These are phyloP conservation scores for Camellia sinensis DNA, from an alignment of 148 eudicot species.

Conservation along the genomic window DNA sequence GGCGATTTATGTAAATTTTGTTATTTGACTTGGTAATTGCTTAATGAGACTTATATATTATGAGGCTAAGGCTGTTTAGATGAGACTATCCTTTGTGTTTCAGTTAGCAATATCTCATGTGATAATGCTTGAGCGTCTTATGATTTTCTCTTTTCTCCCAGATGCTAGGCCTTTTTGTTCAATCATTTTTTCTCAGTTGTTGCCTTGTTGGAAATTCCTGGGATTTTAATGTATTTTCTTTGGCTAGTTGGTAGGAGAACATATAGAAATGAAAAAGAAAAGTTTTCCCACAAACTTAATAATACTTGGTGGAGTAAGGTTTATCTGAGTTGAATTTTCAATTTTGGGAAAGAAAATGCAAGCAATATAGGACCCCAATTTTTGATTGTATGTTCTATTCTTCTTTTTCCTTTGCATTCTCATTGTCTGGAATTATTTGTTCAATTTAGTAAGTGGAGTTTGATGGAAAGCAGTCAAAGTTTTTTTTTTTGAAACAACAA, in stretches of 20 bases:
- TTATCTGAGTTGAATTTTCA: too few relatives aligned
- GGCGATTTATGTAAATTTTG: too few relatives aligned
- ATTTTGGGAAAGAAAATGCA: too few relatives aligned
- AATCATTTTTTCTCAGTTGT: too few relatives aligned
- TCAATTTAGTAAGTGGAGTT: background rate
- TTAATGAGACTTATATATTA: too few relatives aligned
- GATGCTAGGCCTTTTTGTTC: background rate
- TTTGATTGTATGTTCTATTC: too few relatives aligned
- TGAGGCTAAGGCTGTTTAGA: too few relatives aligned
- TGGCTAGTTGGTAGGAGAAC: background rate
- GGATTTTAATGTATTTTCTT: background rate
- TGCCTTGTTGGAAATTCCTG: background rate
- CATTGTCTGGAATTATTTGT: background rate
- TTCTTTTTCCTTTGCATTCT: too few relatives aligned
- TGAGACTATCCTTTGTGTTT: background rate
- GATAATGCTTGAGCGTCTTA: background rate
- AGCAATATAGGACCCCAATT: background rate
- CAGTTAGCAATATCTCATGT: background rate
- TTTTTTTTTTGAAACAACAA: background rate
- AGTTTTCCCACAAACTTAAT: too few relatives aligned
- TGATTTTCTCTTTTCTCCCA: background rate
- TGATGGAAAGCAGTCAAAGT: background rate
- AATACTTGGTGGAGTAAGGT: too few relatives aligned
- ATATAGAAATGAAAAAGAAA: too few relatives aligned
- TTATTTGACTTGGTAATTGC: too few relatives aligned